Base-by-base conservation (phyloP, 1,284 basidiomycete genomes). In the Coriolopsis trogii region DNA sequence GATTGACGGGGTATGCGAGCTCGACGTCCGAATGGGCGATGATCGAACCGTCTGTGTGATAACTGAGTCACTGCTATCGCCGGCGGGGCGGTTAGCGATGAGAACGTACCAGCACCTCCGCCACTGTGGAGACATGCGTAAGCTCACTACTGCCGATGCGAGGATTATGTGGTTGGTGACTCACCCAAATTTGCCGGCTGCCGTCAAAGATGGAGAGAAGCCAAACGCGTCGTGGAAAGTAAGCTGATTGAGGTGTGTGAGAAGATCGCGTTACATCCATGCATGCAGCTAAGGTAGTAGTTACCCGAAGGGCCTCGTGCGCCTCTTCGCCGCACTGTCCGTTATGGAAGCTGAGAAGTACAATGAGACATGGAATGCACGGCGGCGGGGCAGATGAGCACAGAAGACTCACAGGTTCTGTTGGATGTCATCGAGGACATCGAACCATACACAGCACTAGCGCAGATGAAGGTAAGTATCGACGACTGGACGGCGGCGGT, bases 11-110 rank as follows among this genome's bases (percentile, higher is more conserved):
- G 53, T 61, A 51, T 13, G 45, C 30, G 18, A 63, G 54, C 55
- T 68, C 67, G 44, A 60, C 58, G 30, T 57, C 58, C 30, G 55
- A 24, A 55, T 66, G 66, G 18, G 58, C 56, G 31, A 61, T 57
- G 51, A 68, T 64, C 5, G 67, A 69, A 10, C 67, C 66, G 33
- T 65, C 65, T 61, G 44, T 18, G n/a, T n/a, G n/a, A n/a, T n/a
- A n/a, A n/a, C n/a, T n/a, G n/a, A n/a, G n/a, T n/a, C n/a, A n/a
- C n/a, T n/a, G n/a, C n/a, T n/a, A n/a, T 38, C n/a, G 9, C 9
- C 26, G 2, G 38, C 47, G 16, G 41, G 41, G 7, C 6, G 20
- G 23, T 41, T 38, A 6, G 10, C 15, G 33, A 15, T 10, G 25
- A 15, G 8, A 15, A 6, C 58, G 33, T 44, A 62, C 60, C 60